Percentiles rank a stretch among this genome's conserved stretches.
Evolutionary conservation across 2,329 filamentous ascomycete genomes (phyloP).

Genomic region (Penicillium sp.): DNA sequence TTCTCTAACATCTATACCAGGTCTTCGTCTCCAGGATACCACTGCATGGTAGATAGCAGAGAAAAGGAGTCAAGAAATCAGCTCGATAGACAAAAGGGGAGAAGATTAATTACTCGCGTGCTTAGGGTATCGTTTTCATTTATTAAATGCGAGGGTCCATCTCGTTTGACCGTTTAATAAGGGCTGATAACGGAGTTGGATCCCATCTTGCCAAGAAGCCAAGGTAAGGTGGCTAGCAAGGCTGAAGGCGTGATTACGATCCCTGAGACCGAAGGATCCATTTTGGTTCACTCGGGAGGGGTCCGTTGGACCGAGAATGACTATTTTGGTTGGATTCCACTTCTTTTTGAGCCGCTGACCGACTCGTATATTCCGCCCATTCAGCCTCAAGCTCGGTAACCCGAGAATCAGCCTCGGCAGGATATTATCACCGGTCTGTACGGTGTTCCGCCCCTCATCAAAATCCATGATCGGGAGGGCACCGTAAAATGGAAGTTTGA

Average conservation of each 20-base stretch:
- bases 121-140: constrained; percentile 1
- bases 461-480: constrained; percentile 31
- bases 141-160: neutral
- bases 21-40: neutral
- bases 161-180: neutral
- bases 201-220: constrained; percentile 14
- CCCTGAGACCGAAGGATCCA: neutral
- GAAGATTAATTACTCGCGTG: neutral
- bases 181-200: constrained; percentile 3
- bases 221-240: constrained; percentile 2
- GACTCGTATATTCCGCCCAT: constrained; percentile 27
- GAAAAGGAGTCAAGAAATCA: neutral
- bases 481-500: constrained; percentile 29
- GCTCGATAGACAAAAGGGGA: neutral
- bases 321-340: constrained; percentile 26
- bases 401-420: constrained; percentile 27
- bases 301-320: neutral
- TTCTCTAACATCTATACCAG: neutral
- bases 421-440: constrained; percentile 32
- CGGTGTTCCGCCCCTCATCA: constrained; percentile 26
- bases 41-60: neutral
- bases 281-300: neutral
- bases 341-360: constrained; percentile 27
- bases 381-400: constrained; percentile 30
- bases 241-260: constrained; percentile 14